Base-by-base conservation (phyloP, 2,329 filamentous ascomycete species). In the Epichloe scottii region DNA sequence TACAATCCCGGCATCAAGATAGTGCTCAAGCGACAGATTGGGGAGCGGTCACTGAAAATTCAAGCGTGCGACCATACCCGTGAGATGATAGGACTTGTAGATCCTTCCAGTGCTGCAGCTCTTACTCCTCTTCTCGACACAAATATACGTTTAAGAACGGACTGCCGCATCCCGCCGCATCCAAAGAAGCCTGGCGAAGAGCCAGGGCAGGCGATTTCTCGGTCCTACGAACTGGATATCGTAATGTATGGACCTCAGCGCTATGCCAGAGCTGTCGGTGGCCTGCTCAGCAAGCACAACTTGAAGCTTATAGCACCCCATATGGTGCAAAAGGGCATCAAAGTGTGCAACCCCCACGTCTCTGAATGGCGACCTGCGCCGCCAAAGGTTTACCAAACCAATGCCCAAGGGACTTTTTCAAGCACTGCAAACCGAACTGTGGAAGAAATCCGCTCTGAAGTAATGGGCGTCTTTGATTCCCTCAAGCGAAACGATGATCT, bases 391-490 rank as follows among this genome's bases (percentile, higher is more conserved):
- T 69, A 68, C 42, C 52, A 63, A 10, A 64, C 56, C 55, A 63
- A 59, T 51, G 56, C 59, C 51, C 56, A 63, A 51, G 54, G 54
- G 15, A 59, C 57, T 47, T 53, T 60, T 52, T 53, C 57, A n/a
- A 60, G 57, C 37, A 54, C 68, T 3, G 65, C 68, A 38, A 67
- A 63, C 46, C 79, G 88, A 34, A 91, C 87, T 0, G 82, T 84
- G 0, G 91, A 97, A 59, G 89, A 97, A 66, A 85, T 95, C 53
- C 84, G 85, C 10, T 83, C 81, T 55, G 89, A 95, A 52, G 85
- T 95, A 21, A 79, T 88, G 65, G 82, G 81, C 41, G 87, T 97
- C 63, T 95, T 98, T 60, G 89, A 96, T 68, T 85, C 84, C 7
- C 78, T 96, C 39, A 79, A 83, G 26, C 83, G 83, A 59, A 82